Conservation (phyloP, 495 filamentous ascomycete genomes). For the Sordaria brevicollis region DNA sequence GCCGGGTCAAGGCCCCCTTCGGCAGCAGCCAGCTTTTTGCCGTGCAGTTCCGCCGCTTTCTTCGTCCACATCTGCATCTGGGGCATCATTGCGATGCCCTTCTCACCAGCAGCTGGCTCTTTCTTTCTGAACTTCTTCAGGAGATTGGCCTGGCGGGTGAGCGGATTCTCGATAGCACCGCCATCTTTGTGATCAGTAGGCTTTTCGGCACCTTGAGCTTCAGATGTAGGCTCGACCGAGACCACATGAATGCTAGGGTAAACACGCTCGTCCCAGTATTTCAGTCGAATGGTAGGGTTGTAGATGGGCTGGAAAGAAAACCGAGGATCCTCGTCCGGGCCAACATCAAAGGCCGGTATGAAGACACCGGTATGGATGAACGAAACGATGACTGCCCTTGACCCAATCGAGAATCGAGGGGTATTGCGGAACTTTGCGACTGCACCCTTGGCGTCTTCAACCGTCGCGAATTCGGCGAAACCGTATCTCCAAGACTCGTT, state of each 20-base stretch:
- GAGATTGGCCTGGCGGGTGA: constrained; percentile 24
- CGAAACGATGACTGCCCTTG: constrained; percentile 59
- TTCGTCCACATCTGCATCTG: constrained; percentile 86
- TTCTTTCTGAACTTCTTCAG: constrained; percentile 47
- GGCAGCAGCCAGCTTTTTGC: constrained; percentile 22
- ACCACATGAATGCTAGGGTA: constrained; percentile 61
- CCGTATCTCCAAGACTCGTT: constrained; percentile 81
- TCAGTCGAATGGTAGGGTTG: constrained; percentile 58
- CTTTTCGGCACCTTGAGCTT: constrained; percentile 27
- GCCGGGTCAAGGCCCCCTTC: not conserved
- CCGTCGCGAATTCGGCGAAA: constrained; percentile 76
- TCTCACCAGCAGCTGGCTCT: constrained; percentile 27
- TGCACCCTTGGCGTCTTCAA: constrained; percentile 69
- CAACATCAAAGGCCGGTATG: constrained; percentile 56
- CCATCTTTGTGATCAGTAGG: constrained; percentile 21
- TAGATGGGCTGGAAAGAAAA: constrained; percentile 66
- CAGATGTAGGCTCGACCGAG: constrained; percentile 29
- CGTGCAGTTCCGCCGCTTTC: constrained; percentile 75
- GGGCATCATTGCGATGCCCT: constrained; percentile 49
- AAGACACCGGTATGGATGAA: constrained; percentile 88
- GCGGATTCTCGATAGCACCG: constrained; percentile 1
- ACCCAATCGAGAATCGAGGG: constrained; percentile 78
- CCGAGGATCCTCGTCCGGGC: constrained; percentile 36
- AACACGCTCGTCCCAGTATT: constrained; percentile 78
- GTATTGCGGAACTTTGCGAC: constrained; percentile 62